A percentile compares a stretch with the other conserved stretches of the same genome.
phyloP scores from a whole-genome alignment of 1,139 yeast species.

The Candida smagusa region DNA sequence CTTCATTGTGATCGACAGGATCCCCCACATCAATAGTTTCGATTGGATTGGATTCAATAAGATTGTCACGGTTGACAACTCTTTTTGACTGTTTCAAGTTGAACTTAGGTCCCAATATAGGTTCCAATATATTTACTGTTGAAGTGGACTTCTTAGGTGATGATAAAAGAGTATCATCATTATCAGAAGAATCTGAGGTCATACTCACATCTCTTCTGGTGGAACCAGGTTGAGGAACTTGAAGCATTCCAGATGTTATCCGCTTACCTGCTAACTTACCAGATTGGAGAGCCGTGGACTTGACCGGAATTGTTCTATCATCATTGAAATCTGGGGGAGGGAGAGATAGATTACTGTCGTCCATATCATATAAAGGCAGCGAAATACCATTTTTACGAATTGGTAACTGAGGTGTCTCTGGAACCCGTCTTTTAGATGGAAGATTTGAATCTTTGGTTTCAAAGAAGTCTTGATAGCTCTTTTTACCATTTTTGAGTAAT shows the following conservation, averaged over 20 bases:
- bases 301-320: constrained; percentile 24
- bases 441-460: constrained; percentile 25
- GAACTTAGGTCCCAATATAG: too few species aligned
- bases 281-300: constrained; percentile 6
- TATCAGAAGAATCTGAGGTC: constrained; percentile 1
- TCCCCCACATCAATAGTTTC: too few species aligned
- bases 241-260: constrained; percentile 68
- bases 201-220: background rate
- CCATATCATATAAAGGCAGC: constrained; percentile 9
- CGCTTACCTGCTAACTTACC: constrained; percentile 36
- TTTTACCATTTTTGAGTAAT: constrained; percentile 15
- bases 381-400: constrained; percentile 2
- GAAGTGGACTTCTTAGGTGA: background rate
- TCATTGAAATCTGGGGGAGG: constrained; percentile 33
- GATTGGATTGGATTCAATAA: too few species aligned
- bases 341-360: constrained; percentile 24
- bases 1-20: too few species aligned
- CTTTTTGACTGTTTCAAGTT: too few species aligned
- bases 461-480: constrained; percentile 23
- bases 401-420: constrained; percentile 2
- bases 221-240: constrained; percentile 21
- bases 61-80: too few species aligned
- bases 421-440: constrained; percentile 18
- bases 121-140: too few species aligned
- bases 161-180: constrained; percentile 4